Evolutionary conservation across 2,329 filamentous ascomycete genomes (phyloP).

Genomic region (Rosellinia necatrix): DNA sequence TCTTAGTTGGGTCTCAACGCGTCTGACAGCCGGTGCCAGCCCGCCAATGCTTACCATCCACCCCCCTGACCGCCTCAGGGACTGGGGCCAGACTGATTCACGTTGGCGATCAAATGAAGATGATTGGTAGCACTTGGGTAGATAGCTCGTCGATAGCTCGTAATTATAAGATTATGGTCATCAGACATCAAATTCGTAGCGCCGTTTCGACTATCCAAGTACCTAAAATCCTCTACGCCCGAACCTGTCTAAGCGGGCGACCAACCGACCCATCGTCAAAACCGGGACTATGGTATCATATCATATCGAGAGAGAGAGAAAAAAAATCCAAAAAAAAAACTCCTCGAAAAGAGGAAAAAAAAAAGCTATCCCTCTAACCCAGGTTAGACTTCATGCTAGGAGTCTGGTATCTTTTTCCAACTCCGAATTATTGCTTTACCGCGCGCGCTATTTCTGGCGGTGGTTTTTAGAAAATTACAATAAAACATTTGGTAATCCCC

Average conservation of each 20-base stretch:
- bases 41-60: background rate
- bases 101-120: background rate
- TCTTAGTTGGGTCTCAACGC: conserved; percentile 10
- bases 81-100: background rate
- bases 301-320: too few species aligned
- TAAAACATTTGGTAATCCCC: too few species aligned
- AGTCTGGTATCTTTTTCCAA: conserved; percentile 22
- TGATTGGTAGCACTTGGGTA: too few species aligned
- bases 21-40: conserved; percentile 12
- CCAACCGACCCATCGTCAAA: conserved; percentile 19
- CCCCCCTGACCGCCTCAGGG: too few species aligned
- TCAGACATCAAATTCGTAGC: conserved; percentile 7
- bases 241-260: conserved; percentile 13
- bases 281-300: conserved; percentile 26
- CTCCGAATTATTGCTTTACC: conserved; percentile 21
- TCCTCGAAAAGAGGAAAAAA: too few species aligned
- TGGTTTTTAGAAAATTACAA: too few species aligned
- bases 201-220: background rate
- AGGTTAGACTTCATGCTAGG: conserved; percentile 21
- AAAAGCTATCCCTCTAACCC: conserved; percentile 17
- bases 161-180: conserved; percentile 1
- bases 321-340: too few species aligned
- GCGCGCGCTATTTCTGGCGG: too few species aligned
- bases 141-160: background rate
- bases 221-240: conserved; percentile 14